Conservation (phyloP, 495 filamentous ascomycete genomes). For the Bryoglossum gracile region DNA sequence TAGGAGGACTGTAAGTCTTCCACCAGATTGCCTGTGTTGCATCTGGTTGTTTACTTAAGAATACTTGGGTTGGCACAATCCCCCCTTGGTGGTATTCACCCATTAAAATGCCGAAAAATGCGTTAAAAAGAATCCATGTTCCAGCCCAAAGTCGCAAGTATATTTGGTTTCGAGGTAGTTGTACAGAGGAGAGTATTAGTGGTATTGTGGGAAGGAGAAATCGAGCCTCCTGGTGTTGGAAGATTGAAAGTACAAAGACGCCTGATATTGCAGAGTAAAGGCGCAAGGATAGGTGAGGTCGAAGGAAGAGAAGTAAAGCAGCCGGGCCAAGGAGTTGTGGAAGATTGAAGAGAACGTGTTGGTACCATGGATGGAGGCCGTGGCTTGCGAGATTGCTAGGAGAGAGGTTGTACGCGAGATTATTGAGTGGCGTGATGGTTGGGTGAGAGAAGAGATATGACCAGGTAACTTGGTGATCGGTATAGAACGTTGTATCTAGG, state of each 20-base stretch:
- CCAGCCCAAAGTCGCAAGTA: slow-evolving; percentile 49
- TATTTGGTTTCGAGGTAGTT: slow-evolving; percentile 52
- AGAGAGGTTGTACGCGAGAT: slow-evolving; percentile 77
- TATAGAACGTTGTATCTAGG: slow-evolving; percentile 80
- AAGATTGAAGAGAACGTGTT: slow-evolving; percentile 79
- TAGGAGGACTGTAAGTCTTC: slow-evolving; percentile 94
- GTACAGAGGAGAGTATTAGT: slow-evolving; percentile 76
- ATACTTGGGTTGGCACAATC: slow-evolving; percentile 73
- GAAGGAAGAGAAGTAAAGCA: slow-evolving; percentile 56
- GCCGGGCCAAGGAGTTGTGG: slow-evolving; percentile 89
- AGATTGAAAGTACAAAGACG: slow-evolving; percentile 68
- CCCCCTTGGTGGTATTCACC: slow-evolving; percentile 93
- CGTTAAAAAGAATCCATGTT: slow-evolving; percentile 80
- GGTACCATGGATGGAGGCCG: slow-evolving; percentile 86
- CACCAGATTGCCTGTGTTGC: slow-evolving; percentile 82
- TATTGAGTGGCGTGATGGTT: slow-evolving; percentile 84
- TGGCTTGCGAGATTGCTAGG: slow-evolving; percentile 76
- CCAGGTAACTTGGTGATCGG: slow-evolving; percentile 46
- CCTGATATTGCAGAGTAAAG: slow-evolving; percentile 77
- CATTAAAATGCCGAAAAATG: slow-evolving; percentile 71
- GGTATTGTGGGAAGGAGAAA: slow-evolving; percentile 87
- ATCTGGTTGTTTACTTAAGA: slow-evolving; percentile 48
- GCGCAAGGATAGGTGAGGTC: slow-evolving; percentile 48
- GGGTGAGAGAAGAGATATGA: slow-evolving; percentile 49
- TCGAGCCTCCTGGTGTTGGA: slow-evolving; percentile 91